Evolutionary conservation across 305 asterid genomes (phyloP).

Genomic region (Fraxinus paxiana): DNA sequence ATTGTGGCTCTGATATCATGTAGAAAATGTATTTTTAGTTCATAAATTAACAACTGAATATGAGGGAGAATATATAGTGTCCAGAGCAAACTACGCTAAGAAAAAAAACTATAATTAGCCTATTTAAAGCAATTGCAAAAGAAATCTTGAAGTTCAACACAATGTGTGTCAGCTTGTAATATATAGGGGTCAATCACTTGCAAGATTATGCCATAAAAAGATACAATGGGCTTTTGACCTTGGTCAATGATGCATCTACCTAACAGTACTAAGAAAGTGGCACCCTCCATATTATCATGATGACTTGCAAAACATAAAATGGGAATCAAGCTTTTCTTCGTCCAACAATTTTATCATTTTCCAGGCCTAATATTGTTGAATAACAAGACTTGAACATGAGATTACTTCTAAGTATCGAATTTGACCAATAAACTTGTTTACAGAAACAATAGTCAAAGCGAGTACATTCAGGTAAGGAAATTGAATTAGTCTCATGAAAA

Average conservation of each 20-base stretch:
- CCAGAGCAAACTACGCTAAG: background rate
- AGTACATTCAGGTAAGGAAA: constrained; percentile 5
- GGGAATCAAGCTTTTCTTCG: background rate
- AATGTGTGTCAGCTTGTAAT: background rate
- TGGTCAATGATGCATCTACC: background rate
- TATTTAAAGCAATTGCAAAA: background rate
- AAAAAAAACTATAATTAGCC: background rate
- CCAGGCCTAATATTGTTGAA: constrained; percentile 3
- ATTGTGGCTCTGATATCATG: background rate
- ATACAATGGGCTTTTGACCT: background rate
- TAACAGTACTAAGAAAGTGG: background rate
- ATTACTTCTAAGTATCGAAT: background rate
- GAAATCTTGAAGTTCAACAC: background rate
- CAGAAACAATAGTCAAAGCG: background rate
- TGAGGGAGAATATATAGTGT: background rate
- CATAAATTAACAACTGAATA: background rate
- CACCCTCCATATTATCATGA: background rate
- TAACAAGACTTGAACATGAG: constrained; percentile 6
- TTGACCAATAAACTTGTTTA: background rate
- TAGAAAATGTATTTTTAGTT: background rate
- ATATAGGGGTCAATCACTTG: background rate
- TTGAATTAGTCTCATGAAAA: background rate
- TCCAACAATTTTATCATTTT: background rate
- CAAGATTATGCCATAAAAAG: background rate
- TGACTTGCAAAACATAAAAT: background rate